phyloP scores from a whole-genome alignment of 176 grass and related monocot species.

The Triticum urartu region DNA sequence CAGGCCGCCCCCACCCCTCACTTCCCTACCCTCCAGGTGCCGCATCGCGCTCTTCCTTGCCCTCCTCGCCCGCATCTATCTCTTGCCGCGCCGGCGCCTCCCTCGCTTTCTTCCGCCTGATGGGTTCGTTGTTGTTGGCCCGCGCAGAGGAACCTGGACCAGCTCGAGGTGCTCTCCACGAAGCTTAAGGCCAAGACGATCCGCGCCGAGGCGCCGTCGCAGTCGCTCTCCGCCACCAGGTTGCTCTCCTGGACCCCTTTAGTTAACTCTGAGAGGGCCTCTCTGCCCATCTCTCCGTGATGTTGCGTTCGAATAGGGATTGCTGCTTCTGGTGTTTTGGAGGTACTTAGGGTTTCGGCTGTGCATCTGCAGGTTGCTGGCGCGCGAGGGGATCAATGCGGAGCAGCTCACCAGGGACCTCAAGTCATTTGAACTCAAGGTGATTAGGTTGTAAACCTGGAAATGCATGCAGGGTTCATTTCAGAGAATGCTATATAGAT shows the following conservation, averaged over 20 bases:
- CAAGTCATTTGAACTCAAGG: conserved; percentile 96
- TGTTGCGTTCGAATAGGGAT: neutral
- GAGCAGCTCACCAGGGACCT: conserved; percentile 91
- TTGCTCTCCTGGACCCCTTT: conserved; percentile 17
- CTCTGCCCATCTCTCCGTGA: neutral
- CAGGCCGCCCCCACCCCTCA: conserved; percentile 71
- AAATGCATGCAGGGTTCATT: neutral
- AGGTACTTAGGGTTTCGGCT: conserved; percentile 41
- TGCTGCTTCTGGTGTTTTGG: neutral
- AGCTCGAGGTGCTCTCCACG: conserved; percentile 90
- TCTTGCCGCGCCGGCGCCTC: neutral
- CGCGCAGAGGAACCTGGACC: conserved; percentile 86
- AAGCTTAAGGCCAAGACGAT: conserved; percentile 98
- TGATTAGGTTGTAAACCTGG: conserved; percentile 26
- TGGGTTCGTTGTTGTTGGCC: neutral
- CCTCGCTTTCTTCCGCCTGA: neutral
- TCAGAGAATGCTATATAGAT: neutral
- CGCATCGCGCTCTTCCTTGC: neutral
- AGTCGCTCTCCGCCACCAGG: conserved; percentile 90
- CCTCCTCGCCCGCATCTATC: neutral
- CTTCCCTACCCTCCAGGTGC: conserved; percentile 85
- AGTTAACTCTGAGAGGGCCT: neutral
- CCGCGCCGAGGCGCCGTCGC: conserved; percentile 72
- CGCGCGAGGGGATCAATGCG: conserved; percentile 89
- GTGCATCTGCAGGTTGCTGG: conserved; percentile 62